Conservation (phyloP, 805 yeast genomes). For the Kazachstania viticola region DNA sequence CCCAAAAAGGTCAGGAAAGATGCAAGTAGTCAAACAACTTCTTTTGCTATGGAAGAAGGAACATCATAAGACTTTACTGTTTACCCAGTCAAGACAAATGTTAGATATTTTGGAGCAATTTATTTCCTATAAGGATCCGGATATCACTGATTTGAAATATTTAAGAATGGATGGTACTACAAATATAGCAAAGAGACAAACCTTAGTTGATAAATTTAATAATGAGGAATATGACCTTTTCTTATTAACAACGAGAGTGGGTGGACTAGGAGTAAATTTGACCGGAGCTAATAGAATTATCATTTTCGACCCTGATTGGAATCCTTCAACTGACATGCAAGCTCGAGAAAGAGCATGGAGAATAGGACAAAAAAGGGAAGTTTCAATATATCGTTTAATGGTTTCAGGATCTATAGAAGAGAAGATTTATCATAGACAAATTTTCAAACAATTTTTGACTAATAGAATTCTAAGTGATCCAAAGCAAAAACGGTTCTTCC, state of each 20-base stretch:
- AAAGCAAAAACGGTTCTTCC: constrained; percentile 84
- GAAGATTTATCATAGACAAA: constrained; percentile 92
- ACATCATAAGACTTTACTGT: constrained; percentile 70
- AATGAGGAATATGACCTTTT: constrained; percentile 51
- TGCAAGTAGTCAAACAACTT: constrained; percentile 76
- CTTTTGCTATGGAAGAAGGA: constrained; percentile 66
- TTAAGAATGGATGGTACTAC: constrained; percentile 94
- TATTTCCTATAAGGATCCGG: constrained; percentile 31
- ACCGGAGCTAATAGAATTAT: constrained; percentile 94
- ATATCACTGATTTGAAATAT: constrained; percentile 33
- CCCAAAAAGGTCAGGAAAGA: constrained; percentile 65
- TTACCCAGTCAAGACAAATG: constrained; percentile 92
- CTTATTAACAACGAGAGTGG: constrained; percentile 84
- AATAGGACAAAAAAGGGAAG: constrained; percentile 87
- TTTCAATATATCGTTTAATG: constrained; percentile 81
- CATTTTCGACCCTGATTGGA: constrained; percentile 97
- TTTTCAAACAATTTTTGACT: constrained; percentile 86
- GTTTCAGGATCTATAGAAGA: constrained; percentile 94
- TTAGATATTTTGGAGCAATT: constrained; percentile 72
- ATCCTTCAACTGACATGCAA: constrained; percentile 93
- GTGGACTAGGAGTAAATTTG: constrained; percentile 87
- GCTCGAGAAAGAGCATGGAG: constrained; percentile 98
- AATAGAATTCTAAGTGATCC: constrained; percentile 93
- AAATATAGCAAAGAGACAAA: constrained; percentile 63
- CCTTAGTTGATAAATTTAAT: constrained; percentile 73